A percentile compares a stretch with the other conserved stretches of the same genome.
phyloP scores from a whole-genome alignment of 257 asterid species.

The Petunia secreta region DNA sequence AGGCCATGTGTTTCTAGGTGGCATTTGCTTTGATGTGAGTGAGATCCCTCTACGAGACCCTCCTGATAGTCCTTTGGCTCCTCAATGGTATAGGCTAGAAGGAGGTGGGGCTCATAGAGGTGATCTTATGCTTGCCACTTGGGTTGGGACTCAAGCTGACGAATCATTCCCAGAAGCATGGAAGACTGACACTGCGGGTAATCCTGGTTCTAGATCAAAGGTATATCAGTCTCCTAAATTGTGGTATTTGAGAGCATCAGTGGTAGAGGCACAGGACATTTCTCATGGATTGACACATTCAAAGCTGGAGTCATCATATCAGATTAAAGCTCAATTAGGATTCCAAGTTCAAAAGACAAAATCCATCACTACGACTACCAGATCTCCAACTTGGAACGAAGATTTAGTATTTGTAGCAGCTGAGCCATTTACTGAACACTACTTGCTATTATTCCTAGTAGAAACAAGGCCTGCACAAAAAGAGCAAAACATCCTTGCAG shows the following conservation, averaged over 20 bases:
- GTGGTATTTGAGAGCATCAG: constrained; percentile 77
- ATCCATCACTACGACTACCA: constrained; percentile 41
- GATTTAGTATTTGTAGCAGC: constrained; percentile 76
- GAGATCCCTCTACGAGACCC: constrained; percentile 92
- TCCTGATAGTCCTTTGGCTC: constrained; percentile 87
- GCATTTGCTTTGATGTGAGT: constrained; percentile 81
- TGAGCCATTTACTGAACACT: constrained; percentile 73
- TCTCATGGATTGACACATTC: constrained; percentile 36
- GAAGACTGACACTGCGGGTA: constrained; percentile 73
- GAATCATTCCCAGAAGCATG: constrained; percentile 90
- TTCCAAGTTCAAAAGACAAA: constrained; percentile 76
- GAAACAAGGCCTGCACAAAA: constrained; percentile 52
- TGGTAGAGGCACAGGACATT: constrained; percentile 79
- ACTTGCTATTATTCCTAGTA: constrained; percentile 46
- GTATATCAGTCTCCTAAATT: constrained; percentile 86
- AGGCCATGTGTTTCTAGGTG: constrained; percentile 73
- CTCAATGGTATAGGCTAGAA: constrained; percentile 90
- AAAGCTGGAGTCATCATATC: constrained; percentile 47
- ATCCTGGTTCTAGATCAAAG: constrained; percentile 62
- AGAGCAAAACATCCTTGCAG: constrained; percentile 55
- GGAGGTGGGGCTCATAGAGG: constrained; percentile 89
- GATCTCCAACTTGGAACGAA: constrained; percentile 82
- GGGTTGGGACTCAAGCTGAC: constrained; percentile 93
- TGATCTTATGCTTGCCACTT: constrained; percentile 91
- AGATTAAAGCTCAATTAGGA: constrained; percentile 65